Conservation (phyloP, 2,329 filamentous ascomycete genomes). For the Diaporthe ilicicola region DNA sequence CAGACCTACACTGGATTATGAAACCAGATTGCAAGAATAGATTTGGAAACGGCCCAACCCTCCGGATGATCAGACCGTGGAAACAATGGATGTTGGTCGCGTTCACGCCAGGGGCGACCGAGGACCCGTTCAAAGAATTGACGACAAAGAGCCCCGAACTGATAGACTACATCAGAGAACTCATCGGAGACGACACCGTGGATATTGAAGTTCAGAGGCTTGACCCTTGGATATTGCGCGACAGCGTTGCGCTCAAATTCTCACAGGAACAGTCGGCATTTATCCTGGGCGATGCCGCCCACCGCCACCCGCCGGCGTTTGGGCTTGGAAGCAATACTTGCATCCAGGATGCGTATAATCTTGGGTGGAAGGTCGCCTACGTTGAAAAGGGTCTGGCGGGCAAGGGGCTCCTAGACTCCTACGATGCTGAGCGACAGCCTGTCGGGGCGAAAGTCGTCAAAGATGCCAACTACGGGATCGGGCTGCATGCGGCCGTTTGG, state of each 20-base stretch:
- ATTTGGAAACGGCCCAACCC: constrained; percentile 53
- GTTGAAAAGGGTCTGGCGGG: constrained; percentile 46
- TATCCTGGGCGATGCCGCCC: constrained; percentile 60
- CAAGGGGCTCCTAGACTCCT: constrained; percentile 47
- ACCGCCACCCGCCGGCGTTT: constrained; percentile 59
- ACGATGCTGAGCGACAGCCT: constrained; percentile 50
- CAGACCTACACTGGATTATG: constrained; percentile 65
- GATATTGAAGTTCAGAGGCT: constrained; percentile 55
- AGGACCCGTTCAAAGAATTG: constrained; percentile 37
- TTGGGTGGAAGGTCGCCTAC: constrained; percentile 57
- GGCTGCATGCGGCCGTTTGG: constrained; percentile 48
- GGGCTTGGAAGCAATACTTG: constrained; percentile 62
- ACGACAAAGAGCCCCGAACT: constrained; percentile 16
- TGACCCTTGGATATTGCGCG: constrained; percentile 63
- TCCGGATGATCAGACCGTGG: constrained; percentile 67
- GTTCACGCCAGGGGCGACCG: constrained; percentile 29
- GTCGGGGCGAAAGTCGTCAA: constrained; percentile 50
- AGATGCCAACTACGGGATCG: constrained; percentile 38
- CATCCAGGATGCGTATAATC: constrained; percentile 57
- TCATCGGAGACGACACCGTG: constrained; percentile 59
- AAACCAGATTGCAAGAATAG: constrained; percentile 55
- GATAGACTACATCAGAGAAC: constrained; percentile 46
- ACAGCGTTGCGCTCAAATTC: constrained; percentile 60
- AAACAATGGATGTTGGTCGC: constrained; percentile 62
- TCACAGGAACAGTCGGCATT: constrained; percentile 50